Evolutionary conservation across 2,329 filamentous ascomycete species (phyloP).

Genomic region (Pseudogymnoascus sp.): DNA sequence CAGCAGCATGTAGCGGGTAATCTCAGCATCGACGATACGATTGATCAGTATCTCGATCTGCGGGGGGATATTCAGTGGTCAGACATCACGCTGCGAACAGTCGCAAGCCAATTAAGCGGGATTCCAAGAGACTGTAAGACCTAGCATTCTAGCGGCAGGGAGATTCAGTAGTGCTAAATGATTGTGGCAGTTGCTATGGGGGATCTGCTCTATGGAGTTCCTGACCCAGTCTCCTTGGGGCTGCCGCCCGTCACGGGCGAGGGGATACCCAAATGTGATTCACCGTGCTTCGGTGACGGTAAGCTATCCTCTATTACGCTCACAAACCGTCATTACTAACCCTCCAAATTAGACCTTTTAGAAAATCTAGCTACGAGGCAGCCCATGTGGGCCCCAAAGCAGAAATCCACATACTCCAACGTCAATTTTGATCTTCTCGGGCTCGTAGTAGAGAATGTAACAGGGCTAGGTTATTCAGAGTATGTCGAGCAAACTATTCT

Average conservation of each 20-base stretch:
- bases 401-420: constrained; percentile 25
- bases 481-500: neutral
- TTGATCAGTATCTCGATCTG: constrained; percentile 20
- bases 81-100: constrained; percentile 23
- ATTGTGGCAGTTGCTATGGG: neutral
- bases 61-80: constrained; percentile 20
- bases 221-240: neutral
- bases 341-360: neutral
- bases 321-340: neutral
- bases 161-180: neutral
- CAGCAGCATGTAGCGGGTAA: constrained; percentile 23
- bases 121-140: constrained; percentile 23
- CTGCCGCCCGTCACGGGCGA: neutral
- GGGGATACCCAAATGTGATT: constrained; percentile 1
- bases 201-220: neutral
- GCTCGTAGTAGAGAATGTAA: constrained; percentile 23
- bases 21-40: constrained; percentile 23
- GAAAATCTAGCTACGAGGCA: constrained; percentile 9
- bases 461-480: constrained; percentile 21
- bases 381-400: constrained; percentile 22
- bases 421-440: constrained; percentile 26
- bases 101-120: constrained; percentile 24
- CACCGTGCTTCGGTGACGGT: neutral
- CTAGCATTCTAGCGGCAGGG: neutral
- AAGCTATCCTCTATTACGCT: neutral